Conservation (phyloP, 805 yeast species). For the Candida chilensis region DNA sequence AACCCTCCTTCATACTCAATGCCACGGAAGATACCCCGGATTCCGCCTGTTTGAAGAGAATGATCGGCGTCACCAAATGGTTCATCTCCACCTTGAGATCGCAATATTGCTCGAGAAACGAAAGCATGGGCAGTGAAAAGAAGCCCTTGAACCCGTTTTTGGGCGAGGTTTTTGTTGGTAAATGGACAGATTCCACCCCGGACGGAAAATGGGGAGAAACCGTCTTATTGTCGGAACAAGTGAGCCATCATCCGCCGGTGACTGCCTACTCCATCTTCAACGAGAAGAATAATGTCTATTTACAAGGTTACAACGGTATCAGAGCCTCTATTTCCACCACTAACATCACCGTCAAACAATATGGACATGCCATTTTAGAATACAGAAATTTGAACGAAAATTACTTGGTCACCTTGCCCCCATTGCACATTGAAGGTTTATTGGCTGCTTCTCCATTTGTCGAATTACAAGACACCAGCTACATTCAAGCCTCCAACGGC, state of each 20-base stretch:
- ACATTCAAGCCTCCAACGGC: constrained; percentile 77
- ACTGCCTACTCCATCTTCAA: constrained; percentile 86
- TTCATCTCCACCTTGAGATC: constrained; percentile 85
- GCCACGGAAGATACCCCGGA: constrained; percentile 25
- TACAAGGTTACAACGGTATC: constrained; percentile 88
- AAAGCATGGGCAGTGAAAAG: constrained; percentile 90
- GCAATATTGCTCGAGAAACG: constrained; percentile 90
- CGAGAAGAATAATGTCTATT: constrained; percentile 53
- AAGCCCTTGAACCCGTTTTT: constrained; percentile 94
- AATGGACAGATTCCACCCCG: constrained; percentile 55
- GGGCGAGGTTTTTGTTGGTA: constrained; percentile 90
- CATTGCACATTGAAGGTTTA: constrained; percentile 91
- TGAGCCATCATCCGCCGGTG: constrained; percentile 94
- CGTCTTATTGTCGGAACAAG: constrained; percentile 78
- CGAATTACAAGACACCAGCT: constrained; percentile 85
- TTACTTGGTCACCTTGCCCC: constrained; percentile 83
- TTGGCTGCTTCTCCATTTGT: constrained; percentile 88
- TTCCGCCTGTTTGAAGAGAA: constrained; percentile 47
- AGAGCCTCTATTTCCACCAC: constrained; percentile 74
- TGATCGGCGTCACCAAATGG: constrained; percentile 83
- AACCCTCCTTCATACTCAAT: constrained; percentile 43
- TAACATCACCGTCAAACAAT: constrained; percentile 81
- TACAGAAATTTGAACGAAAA: constrained; percentile 54
- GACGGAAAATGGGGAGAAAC: constrained; percentile 64
- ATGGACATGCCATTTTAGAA: constrained; percentile 78